Base-by-base conservation (phyloP, 768 basidiomycete genomes). In the Termitomyces sp. region DNA sequence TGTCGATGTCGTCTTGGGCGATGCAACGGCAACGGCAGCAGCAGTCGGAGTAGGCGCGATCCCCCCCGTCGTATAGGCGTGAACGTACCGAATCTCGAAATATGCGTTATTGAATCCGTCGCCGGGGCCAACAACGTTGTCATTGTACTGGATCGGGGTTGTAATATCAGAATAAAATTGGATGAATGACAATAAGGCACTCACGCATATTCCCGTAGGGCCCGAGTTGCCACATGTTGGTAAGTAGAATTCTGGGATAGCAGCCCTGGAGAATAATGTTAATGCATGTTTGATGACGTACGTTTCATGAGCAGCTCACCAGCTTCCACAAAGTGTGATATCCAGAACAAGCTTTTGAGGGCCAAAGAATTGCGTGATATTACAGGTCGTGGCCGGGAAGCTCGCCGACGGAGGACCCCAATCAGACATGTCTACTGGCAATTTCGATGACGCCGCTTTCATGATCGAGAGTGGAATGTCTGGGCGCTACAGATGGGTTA, bases 41-140 rank as follows among this genome's bases (percentile, higher is more conserved):
- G 66, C 65, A 2, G 68, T 67, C 4, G 67, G 67, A n/a, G 63
- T 66, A 4, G 68, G 68, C 7, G 59, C 64, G 23, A 57, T 11
- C 2, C 65, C 68, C 3, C 66, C 67, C 0, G 76, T 82, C 29
- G 65, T 67, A 43, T 71, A 73, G 7, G 71, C 69, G 17, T 84
- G 83, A 31, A 91, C 70, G 60, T 84, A 84, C 53, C 77, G 75
- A 64, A 90, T 75, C 68, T 89, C 86, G 62, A 89, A 91, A 69
- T 82, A 86, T 3, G 80, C 79, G 32, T 73, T 63, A 62, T 75
- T 68, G 62, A 73, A 80, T 53, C 71, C 70, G 40, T 63, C 67
- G 9, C 76, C 77, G 4, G 76, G 65, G 29, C 78, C 77, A 44
- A 79, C 71, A 16, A 83, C 80, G 59, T 79, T 81, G 64, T 81